These are phyloP conservation scores for Xylariaceae sp. DNA, from an alignment of 2,329 filamentous ascomycete genomes.

Conservation along the genomic window DNA sequence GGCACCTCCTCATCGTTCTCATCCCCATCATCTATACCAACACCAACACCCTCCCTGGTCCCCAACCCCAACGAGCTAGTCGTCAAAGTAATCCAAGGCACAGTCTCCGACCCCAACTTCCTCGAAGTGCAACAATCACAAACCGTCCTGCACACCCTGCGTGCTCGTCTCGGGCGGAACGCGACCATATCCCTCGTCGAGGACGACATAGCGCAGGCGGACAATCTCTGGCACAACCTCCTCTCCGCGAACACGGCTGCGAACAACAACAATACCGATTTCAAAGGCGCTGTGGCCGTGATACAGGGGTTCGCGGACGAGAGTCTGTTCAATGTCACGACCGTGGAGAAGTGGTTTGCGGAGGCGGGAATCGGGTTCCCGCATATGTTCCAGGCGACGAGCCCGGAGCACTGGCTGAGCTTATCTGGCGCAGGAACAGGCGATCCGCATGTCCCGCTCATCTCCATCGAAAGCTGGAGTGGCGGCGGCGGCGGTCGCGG, in stretches of 20 bases:
- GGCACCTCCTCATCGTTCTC: no score
- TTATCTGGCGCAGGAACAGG: slow-evolving; percentile 7
- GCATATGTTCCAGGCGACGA: slow-evolving; percentile 8
- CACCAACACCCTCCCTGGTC: no score
- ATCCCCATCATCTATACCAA: no score
- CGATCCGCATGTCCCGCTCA: slow-evolving; percentile 3
- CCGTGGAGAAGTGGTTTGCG: slow-evolving; percentile 9
- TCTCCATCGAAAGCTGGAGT: slow-evolving; percentile 16
- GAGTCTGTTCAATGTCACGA: slow-evolving; percentile 10
- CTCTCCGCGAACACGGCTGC: no score
- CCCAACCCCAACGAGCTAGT: no score
- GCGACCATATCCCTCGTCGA: slow-evolving; percentile 9
- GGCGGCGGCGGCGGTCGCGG: no score
- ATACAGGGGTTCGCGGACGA: slow-evolving; percentile 8
- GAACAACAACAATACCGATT: slow-evolving; percentile 7
- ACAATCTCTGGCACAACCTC: slow-evolving; percentile 8
- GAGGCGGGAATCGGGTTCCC: slow-evolving; percentile 10
- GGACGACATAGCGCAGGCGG: slow-evolving; percentile 9
- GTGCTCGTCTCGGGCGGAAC: slow-evolving; percentile 11
- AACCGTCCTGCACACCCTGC: no score
- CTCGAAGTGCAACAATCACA: no score
- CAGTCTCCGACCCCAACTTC: no score
- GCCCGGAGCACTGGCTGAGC: slow-evolving; percentile 14
- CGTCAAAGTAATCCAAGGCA: no score
- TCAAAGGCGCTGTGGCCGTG: slow-evolving; percentile 11